Evolutionary conservation across 805 yeast genomes (phyloP).

Genomic region (Kockiozyma suomiensis): DNA sequence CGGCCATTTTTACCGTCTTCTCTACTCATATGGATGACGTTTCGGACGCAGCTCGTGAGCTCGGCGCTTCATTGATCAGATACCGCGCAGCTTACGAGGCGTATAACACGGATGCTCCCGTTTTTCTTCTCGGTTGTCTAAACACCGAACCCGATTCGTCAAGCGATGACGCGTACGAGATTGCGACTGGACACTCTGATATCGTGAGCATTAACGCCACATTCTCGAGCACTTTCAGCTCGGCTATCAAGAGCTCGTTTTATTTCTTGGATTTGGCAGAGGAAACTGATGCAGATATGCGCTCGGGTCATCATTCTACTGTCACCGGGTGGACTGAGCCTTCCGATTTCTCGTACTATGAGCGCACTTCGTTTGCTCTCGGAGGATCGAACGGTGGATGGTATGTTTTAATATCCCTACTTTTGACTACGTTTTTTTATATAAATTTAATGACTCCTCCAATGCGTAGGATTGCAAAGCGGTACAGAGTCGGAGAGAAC

Average conservation of each 20-base stretch:
- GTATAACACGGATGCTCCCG: slow-evolving; percentile 5
- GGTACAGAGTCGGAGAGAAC: slow-evolving; percentile 9
- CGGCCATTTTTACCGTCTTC: neutral
- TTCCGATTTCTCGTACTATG: neutral
- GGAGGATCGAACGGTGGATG: slow-evolving; percentile 10
- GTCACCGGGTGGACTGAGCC: slow-evolving; percentile 8
- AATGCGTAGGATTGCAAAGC: neutral
- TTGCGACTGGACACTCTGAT: slow-evolving; percentile 7
- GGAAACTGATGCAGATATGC: neutral
- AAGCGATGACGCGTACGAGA: slow-evolving; percentile 10
- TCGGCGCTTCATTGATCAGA: slow-evolving; percentile 15
- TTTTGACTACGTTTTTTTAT: neutral
- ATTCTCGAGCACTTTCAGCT: neutral
- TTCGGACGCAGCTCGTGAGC: slow-evolving; percentile 10
- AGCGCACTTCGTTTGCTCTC: slow-evolving; percentile 11
- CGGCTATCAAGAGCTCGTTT: slow-evolving; percentile 5
- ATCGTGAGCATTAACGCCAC: slow-evolving; percentile 6
- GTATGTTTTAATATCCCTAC: too few species aligned
- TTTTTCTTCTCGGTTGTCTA: slow-evolving; percentile 13
- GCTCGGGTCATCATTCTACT: slow-evolving; percentile 15
- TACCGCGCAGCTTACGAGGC: slow-evolving; percentile 17
- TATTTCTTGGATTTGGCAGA: slow-evolving; percentile 3
- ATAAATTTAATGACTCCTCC: neutral
- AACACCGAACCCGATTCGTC: slow-evolving; percentile 14
- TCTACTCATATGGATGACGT: slow-evolving; percentile 18